Conservation (phyloP, 768 basidiomycete species). For the Suillus alpinus region DNA sequence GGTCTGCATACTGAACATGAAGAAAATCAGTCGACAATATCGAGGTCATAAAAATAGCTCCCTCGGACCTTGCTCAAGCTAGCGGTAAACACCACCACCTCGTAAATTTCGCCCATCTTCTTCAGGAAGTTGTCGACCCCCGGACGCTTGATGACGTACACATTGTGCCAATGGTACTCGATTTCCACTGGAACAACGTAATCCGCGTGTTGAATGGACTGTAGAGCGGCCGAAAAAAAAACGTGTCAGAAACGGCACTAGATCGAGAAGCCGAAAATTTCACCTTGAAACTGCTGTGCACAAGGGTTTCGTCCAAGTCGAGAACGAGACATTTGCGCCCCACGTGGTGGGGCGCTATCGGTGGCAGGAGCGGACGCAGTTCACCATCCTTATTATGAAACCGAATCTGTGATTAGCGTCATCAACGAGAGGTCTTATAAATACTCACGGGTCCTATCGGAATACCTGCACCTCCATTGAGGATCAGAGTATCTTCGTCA, state of each 20-base stretch:
- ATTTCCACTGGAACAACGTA: conserved; percentile 99
- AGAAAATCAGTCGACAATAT: conserved; percentile 9
- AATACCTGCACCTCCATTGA: conserved; percentile 91
- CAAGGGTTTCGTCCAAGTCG: conserved; percentile 95
- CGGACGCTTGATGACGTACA: conserved; percentile 98
- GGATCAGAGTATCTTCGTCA: conserved; percentile 86
- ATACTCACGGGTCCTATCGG: conserved; percentile 83
- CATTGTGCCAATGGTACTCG: conserved; percentile 97
- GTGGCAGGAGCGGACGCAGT: conserved; percentile 85
- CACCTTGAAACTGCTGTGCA: conserved; percentile 99
- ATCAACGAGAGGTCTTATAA: not conserved
- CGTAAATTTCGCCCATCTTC: conserved; percentile 98
- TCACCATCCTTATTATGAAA: conserved; percentile 64
- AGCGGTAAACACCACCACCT: conserved; percentile 97
- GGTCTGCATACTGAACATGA: conserved; percentile 84
- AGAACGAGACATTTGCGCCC: conserved; percentile 96
- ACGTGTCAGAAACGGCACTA: conserved; percentile 11
- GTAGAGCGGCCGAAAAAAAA: conserved; percentile 6
- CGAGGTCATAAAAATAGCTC: conserved; percentile 18
- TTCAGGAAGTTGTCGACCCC: conserved; percentile 97
- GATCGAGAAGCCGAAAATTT: conserved; percentile 10
- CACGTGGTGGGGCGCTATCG: conserved; percentile 71
- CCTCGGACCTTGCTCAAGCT: conserved; percentile 85
- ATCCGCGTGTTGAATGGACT: conserved; percentile 95
- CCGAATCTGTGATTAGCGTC: conserved; percentile 6